These are phyloP conservation scores for Talaromyces sp. DNA, from an alignment of 2,329 filamentous ascomycete genomes.

Conservation along the genomic window DNA sequence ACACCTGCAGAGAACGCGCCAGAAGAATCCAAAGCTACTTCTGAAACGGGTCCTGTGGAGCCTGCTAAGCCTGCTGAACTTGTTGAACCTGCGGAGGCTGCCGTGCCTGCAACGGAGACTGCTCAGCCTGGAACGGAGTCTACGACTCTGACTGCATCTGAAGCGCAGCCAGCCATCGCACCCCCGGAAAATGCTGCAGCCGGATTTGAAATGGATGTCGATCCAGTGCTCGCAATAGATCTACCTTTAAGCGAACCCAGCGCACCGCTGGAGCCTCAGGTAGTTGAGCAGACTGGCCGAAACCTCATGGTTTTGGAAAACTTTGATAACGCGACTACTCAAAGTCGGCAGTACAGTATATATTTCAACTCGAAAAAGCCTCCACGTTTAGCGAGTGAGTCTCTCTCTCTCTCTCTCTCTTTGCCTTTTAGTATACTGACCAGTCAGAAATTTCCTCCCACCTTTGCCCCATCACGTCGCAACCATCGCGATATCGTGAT, in stretches of 20 bases:
- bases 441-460: conserved; percentile 40
- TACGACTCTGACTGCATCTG: not conserved
- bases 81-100: not conserved
- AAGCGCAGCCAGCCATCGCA: not conserved
- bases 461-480: conserved; percentile 77
- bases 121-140: not conserved
- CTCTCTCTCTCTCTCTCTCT: not conserved
- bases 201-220: conserved; percentile 13
- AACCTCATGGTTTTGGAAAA: conserved; percentile 56
- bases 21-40: not conserved
- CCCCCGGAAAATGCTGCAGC: not conserved
- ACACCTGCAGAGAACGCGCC: not conserved
- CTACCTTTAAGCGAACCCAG: not conserved
- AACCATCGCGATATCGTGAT: conserved; percentile 77
- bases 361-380: conserved; percentile 51
- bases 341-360: conserved; percentile 50
- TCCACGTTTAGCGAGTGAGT: conserved; percentile 42
- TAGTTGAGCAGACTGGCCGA: conserved; percentile 49
- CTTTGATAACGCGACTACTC: conserved; percentile 52
- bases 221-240: conserved; percentile 9
- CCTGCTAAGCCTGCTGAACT: not conserved
- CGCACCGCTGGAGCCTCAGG: conserved; percentile 25
- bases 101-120: not conserved
- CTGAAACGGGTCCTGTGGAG: not conserved
- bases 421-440: conserved; percentile 10